Evolutionary conservation across 2,329 filamentous ascomycete species (phyloP), one percentile per base, ranked within the genome.

Genomic region (Bimuria novae-zelandiae): DNA sequence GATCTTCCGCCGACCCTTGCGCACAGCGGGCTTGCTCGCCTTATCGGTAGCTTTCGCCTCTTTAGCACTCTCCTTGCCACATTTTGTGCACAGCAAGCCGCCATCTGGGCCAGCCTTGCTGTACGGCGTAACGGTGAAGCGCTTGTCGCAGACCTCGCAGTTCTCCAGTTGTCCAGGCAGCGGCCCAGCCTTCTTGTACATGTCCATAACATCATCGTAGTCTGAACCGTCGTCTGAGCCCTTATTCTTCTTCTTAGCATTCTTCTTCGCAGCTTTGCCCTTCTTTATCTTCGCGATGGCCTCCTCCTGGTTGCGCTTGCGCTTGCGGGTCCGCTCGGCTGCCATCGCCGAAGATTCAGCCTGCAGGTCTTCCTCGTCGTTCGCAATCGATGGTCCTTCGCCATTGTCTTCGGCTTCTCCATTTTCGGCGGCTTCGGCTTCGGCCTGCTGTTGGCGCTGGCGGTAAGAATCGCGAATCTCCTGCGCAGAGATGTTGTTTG

Each of bases 121-220:
- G 76, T 97, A 97, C 0, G 90, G 83, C 0, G 93, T 97, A 39
- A 97, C 92, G 0, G 91, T 96, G 68, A 97, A 97, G 32, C 92
- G 86, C 71, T 94, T 96, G 37, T 83, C 81, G 72, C 93, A 97
- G 3, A 87, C 77, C 57, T 89, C 91, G 69, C 93, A 97, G 61
- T 96, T 92, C 58, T 89, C 91, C 67, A 93, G 84, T 72, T 97
- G 93, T 2, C 90, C 92, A 1, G 91, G 89, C n/a, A 87, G 71
- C 1, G 87, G 86, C 27, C 78, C 78, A 12, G 75, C 64, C 62
- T 84, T 85, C 61, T 82, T 79, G 69, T 83, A 79, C 74, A 84
- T 81, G 47, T 81, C 77, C 42, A 75, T 70, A 52, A 81, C 74
- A 52, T 80, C 78, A 23, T 81, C 79, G 30, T 77, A 76, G 36